Base-by-base conservation (phyloP, 306 rosid species). In the Lathyrus sativus region DNA sequence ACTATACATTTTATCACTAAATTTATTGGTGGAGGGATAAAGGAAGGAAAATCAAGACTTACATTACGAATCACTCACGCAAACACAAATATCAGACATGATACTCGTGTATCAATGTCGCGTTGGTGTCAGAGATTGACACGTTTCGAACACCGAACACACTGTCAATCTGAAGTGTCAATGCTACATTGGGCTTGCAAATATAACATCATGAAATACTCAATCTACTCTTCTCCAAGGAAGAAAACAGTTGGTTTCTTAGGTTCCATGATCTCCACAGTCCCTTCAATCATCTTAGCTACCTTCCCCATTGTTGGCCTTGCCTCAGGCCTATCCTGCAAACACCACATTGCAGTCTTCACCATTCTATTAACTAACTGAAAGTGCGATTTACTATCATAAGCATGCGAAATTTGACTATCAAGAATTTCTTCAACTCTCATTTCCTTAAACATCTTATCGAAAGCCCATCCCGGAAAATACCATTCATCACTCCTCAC, bases 271-370 rank as follows among this genome's bases (percentile, higher is more conserved):
- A 92, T 92, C 76, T 93, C 98, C 67, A 85, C 87, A 11, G 95
- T 90, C 62, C 97, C 97, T 81, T 93, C 98, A 41, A 93, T 35
- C 96, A 93, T 88, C 88, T 90, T 93, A n/a, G 96, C 96, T 11
- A 88, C 97, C 38, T 93, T 88, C 6, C 98, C 98, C 98, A 93
- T 93, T 1, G 98, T 76, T 11, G 96, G 98, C 75, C 98, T 84
- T 76, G 63, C 57, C 74, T 93, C 96, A 43, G 96, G 96, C 42
- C 85, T 81, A 24, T 83, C 88, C 12, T 93, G 96, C 13, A 93
- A 81, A 76, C 98, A 93, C 98, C 98, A 90, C 91, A 93, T 90
- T 0, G 98, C 90, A 11, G 98, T 90, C 78, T 83, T 81, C 8
- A 93, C 88, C 98, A 93, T 93, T 7, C 96, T 83, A 53, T 90